Evolutionary conservation across 2,329 filamentous ascomycete species (phyloP).

Genomic region (Fusarium humuli): DNA sequence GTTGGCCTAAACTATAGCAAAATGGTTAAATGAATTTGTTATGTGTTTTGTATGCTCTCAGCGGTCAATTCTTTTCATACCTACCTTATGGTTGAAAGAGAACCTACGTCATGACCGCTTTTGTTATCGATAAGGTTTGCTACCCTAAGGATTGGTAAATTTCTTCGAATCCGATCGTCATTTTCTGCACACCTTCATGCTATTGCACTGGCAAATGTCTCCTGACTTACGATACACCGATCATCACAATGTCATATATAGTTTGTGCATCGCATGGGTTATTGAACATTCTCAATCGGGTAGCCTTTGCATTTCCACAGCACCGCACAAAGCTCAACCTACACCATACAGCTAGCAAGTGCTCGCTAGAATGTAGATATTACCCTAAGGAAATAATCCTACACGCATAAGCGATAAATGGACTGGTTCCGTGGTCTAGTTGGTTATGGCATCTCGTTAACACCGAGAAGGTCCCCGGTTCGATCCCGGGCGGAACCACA

Average conservation of each 20-base stretch:
- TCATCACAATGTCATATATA: neutral
- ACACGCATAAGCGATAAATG: neutral
- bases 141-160: neutral
- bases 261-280: neutral
- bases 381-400: fast-evolving
- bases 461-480: constrained; percentile 35
- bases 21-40: neutral
- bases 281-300: too few species aligned
- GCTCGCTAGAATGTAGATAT: neutral
- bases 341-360: too few species aligned
- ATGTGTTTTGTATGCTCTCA: neutral
- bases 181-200: neutral
- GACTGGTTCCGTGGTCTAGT: constrained; percentile 29
- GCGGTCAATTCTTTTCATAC: neutral
- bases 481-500: constrained; percentile 30
- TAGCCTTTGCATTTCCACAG: too few species aligned
- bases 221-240: neutral
- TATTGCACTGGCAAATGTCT: neutral
- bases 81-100: too few species aligned
- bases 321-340: too few species aligned
- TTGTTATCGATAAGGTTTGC: neutral
- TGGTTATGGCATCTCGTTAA: constrained; percentile 37
- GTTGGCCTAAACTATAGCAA: neutral
- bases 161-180: neutral
- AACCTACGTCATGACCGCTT: neutral